Conservation (phyloP, 805 yeast genomes). For the Candida nanaspora region DNA sequence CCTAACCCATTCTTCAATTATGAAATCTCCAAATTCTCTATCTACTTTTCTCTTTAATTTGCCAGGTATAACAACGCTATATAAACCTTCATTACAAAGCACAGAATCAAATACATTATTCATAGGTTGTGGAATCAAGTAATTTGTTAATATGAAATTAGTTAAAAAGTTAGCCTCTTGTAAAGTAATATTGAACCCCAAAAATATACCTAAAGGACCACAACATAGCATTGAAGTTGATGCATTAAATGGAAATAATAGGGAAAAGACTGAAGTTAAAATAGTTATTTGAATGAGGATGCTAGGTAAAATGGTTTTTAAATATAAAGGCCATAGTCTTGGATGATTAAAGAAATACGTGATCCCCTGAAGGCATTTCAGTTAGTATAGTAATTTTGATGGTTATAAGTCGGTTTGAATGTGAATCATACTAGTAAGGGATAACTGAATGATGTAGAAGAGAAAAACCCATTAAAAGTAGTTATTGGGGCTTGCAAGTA, state of each 20-base stretch:
- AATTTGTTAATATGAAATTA: conserved; percentile 16
- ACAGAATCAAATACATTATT: conserved; percentile 19
- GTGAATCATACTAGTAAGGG: not conserved
- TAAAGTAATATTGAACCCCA: conserved; percentile 15
- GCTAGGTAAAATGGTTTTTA: conserved; percentile 16
- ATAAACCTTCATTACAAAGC: conserved; percentile 20
- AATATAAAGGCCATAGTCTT: conserved; percentile 18
- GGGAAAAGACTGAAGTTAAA: conserved; percentile 10
- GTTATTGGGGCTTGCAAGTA: not conserved
- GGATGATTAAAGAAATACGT: conserved; percentile 17
- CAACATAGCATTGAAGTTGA: conserved; percentile 11
- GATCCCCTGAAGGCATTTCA: conserved; percentile 20
- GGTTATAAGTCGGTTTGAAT: not conserved
- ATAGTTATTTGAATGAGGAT: conserved; percentile 14
- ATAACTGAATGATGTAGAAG: not conserved
- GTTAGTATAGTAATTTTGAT: not conserved
- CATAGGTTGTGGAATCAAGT: conserved; percentile 18
- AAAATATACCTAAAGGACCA: conserved; percentile 14
- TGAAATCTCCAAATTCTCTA: conserved; percentile 16
- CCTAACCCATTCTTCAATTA: conserved; percentile 10
- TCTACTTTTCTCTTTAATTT: conserved; percentile 23
- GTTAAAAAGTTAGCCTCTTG: conserved; percentile 20
- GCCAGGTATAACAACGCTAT: conserved; percentile 24
- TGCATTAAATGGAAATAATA: conserved; percentile 18
- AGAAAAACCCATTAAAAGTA: not conserved